Evolutionary conservation across 1,139 yeast genomes (phyloP).

Genomic region (Pichia sp.): DNA sequence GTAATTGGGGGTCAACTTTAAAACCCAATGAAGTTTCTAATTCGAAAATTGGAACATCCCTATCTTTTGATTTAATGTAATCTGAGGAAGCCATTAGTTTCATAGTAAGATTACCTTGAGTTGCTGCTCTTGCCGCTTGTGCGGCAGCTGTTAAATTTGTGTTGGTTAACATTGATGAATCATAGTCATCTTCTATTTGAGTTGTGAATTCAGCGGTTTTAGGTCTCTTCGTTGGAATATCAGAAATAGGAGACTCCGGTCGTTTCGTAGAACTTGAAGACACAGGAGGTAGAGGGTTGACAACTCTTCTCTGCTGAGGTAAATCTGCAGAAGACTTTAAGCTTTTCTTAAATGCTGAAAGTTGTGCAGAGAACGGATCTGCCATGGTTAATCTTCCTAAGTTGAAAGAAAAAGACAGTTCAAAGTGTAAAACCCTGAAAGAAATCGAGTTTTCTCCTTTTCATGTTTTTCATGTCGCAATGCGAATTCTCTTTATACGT

Average conservation of each 20-base stretch:
- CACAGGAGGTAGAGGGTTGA: conserved; percentile 11
- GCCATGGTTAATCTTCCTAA: conserved; percentile 28
- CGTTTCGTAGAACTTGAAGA: conserved; percentile 24
- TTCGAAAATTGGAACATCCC: conserved; percentile 59
- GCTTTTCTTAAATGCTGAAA: conserved; percentile 55
- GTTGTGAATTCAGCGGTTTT: not conserved
- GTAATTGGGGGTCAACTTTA: conserved; percentile 42
- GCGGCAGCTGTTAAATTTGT: conserved; percentile 4
- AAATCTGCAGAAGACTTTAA: conserved; percentile 31
- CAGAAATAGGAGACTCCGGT: not conserved
- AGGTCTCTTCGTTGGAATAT: conserved; percentile 1
- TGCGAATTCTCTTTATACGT: not conserved
- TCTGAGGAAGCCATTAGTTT: conserved; percentile 60
- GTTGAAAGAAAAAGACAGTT: no score
- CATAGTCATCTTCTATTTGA: not conserved
- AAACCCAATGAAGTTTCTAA: conserved; percentile 49
- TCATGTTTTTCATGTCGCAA: not conserved
- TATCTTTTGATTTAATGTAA: conserved; percentile 63
- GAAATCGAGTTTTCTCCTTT: not conserved
- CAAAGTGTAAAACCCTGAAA: not conserved
- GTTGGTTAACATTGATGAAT: not conserved
- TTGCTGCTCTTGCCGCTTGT: conserved; percentile 7
- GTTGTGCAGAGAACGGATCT: conserved; percentile 39
- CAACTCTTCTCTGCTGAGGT: conserved; percentile 13
- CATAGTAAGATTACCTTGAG: conserved; percentile 23